phyloP scores from a whole-genome alignment of 192 early-diverging fungal species.

The Linnemannia exigua region DNA sequence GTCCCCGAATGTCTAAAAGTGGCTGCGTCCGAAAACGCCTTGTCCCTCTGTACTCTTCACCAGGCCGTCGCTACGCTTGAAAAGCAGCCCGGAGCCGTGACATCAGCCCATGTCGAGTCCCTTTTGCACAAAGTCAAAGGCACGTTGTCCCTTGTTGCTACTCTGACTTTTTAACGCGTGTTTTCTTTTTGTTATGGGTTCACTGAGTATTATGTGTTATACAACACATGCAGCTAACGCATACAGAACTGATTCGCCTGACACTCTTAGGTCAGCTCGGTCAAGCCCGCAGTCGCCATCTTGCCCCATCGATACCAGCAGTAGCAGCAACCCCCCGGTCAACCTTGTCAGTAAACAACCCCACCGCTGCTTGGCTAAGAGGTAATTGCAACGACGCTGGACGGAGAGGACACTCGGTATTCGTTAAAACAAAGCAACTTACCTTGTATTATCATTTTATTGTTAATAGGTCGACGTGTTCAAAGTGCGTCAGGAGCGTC shows the following conservation, averaged over 20 bases:
- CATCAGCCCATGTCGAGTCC: conserved; percentile 40
- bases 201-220: neutral
- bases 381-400: neutral
- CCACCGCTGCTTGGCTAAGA: conserved; percentile 25
- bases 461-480: neutral
- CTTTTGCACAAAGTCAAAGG: conserved; percentile 44
- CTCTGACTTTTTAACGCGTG: neutral
- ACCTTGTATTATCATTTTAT: neutral
- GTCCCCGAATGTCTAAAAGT: conserved; percentile 48
- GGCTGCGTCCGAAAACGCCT: conserved; percentile 27
- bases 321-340: neutral
- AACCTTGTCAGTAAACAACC: neutral
- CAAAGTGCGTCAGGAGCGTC: neutral
- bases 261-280: conserved; percentile 20
- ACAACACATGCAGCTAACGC: neutral
- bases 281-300: conserved; percentile 20
- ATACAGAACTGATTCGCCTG: neutral
- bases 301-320: neutral
- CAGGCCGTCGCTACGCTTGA: conserved; percentile 41
- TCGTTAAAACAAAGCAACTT: neutral
- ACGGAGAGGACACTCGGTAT: neutral
- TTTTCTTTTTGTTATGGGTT: neutral
- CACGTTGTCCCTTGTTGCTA: neutral
- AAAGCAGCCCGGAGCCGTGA: conserved; percentile 21
- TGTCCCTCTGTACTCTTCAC: conserved; percentile 45